These are phyloP conservation scores for Leucogyrophana mollusca DNA, from an alignment of 768 basidiomycete genomes.

Conservation along the genomic window DNA sequence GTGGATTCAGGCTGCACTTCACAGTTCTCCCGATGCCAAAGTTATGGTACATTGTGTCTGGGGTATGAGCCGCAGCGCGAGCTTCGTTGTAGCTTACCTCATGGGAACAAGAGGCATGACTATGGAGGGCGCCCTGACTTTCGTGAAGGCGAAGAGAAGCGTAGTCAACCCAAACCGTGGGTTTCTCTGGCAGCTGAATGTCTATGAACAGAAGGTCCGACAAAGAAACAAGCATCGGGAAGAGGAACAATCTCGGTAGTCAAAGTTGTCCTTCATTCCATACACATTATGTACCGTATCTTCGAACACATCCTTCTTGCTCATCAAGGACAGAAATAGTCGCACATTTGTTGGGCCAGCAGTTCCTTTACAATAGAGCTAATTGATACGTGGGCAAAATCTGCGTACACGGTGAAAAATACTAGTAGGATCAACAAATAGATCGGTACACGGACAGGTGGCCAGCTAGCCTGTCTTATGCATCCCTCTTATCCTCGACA, in stretches of 20 bases:
- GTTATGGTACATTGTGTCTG: constrained; percentile 29
- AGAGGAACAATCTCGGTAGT: too few species aligned
- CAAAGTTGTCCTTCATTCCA: too few species aligned
- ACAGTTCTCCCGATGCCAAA: neutral
- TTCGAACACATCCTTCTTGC: too few species aligned
- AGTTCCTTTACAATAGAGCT: too few species aligned
- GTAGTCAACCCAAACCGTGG: constrained; percentile 31
- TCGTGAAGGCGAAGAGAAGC: constrained; percentile 16
- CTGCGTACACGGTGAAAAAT: too few species aligned
- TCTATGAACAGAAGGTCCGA: constrained; percentile 11
- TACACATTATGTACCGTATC: too few species aligned
- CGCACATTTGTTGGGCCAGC: too few species aligned
- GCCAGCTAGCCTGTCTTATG: neutral
- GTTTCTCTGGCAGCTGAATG: constrained; percentile 29
- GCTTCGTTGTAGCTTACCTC: constrained; percentile 24
- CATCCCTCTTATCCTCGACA: too few species aligned
- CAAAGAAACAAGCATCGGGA: neutral
- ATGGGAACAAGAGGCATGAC: constrained; percentile 25
- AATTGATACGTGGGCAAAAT: too few species aligned
- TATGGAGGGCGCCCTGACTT: constrained; percentile 20
- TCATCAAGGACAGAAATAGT: too few species aligned
- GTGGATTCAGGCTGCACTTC: constrained; percentile 12
- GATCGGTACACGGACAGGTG: neutral
- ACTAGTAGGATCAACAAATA: too few species aligned
- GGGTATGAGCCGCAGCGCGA: constrained; percentile 30